These are phyloP conservation scores for Bipolaris victoriae DNA, from an alignment of 2,329 filamentous ascomycete species.

Conservation along the genomic window DNA sequence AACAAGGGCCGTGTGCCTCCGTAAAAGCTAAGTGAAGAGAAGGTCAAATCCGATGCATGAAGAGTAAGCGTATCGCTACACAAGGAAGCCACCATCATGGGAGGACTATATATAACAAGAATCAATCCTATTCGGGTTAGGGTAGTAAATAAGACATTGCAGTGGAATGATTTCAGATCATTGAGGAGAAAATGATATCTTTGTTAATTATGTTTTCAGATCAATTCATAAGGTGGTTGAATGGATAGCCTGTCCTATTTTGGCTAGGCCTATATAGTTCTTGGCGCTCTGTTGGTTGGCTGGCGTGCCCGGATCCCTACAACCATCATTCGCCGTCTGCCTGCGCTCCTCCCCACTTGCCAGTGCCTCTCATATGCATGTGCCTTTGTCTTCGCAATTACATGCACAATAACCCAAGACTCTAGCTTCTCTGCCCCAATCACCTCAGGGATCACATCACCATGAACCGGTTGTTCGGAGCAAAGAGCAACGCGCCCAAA, in stretches of 20 bases:
- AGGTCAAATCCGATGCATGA: too few relatives aligned
- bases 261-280: background rate
- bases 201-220: too few relatives aligned
- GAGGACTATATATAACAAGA: too few relatives aligned
- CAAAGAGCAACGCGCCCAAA: conserved; percentile 85
- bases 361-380: background rate
- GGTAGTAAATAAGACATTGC: too few relatives aligned
- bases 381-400: background rate
- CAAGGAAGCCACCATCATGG: too few relatives aligned
- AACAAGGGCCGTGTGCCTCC: too few relatives aligned
- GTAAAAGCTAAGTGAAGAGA: too few relatives aligned
- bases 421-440: background rate
- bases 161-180: too few relatives aligned
- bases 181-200: too few relatives aligned
- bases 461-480: conserved; percentile 97
- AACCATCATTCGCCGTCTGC: conserved; percentile 10
- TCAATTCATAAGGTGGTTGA: too few relatives aligned
- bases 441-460: conserved; percentile 29
- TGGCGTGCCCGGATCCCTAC: background rate
- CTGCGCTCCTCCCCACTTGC: conserved; percentile 18
- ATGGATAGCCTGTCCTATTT: background rate
- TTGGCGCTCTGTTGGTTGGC: background rate
- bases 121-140: too few relatives aligned
- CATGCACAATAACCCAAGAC: background rate
- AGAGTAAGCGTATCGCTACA: too few relatives aligned